A percentile compares a stretch with the other conserved stretches of the same genome.
phyloP scores from a whole-genome alignment of 2,329 filamentous ascomycete genomes.

The Lasiodiplodia theobromae region DNA sequence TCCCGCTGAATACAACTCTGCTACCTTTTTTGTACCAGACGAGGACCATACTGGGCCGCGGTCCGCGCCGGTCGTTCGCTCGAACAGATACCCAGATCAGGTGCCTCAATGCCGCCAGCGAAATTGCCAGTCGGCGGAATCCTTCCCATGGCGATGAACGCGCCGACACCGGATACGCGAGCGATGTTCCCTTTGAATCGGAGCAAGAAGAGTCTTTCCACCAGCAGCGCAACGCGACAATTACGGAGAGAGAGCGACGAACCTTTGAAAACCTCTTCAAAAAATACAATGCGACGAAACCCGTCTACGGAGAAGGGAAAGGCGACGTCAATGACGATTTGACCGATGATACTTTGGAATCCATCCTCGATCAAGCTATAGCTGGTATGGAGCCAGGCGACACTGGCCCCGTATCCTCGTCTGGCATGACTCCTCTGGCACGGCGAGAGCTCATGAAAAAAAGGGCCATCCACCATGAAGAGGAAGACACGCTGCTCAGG shows the following conservation, averaged over 20 bases:
- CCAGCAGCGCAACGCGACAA: slow-evolving; percentile 40
- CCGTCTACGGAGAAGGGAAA: background rate
- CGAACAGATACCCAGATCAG: slow-evolving; percentile 6
- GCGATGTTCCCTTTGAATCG: slow-evolving; percentile 49
- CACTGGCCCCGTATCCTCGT: background rate
- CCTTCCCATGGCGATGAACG: background rate
- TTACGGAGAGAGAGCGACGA: slow-evolving; percentile 45
- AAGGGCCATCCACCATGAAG: background rate
- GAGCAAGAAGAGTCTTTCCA: slow-evolving; percentile 12
- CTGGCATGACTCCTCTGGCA: background rate
- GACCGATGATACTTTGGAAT: slow-evolving; percentile 10
- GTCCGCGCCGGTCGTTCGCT: background rate
- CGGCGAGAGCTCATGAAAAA: slow-evolving; percentile 1
- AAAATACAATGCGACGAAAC: background rate
- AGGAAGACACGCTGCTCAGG: slow-evolving; percentile 8
- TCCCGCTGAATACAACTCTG: slow-evolving; percentile 47
- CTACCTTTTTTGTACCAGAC: slow-evolving; percentile 78
- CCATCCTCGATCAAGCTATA: slow-evolving; percentile 12
- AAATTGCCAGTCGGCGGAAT: slow-evolving; percentile 12
- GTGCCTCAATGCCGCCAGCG: slow-evolving; percentile 15
- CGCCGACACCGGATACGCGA: background rate
- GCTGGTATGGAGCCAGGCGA: background rate
- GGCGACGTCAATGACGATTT: slow-evolving; percentile 3
- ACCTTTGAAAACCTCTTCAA: slow-evolving; percentile 37
- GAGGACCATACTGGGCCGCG: slow-evolving; percentile 60